These are phyloP conservation scores for Begonia loranthoides DNA, from an alignment of 306 rosid genomes.

Conservation along the genomic window DNA sequence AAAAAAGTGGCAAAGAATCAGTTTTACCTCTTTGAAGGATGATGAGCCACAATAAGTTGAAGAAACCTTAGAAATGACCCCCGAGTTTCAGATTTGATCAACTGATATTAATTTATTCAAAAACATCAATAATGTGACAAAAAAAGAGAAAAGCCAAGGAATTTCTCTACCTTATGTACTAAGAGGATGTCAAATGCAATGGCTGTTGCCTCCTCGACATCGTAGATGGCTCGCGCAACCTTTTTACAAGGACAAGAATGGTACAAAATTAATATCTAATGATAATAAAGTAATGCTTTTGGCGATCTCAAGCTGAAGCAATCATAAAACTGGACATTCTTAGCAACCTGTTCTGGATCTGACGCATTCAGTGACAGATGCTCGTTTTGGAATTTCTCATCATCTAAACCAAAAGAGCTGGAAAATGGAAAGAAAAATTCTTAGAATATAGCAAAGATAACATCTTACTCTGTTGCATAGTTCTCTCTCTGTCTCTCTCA, in stretches of 20 bases:
- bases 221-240: slow-evolving; percentile 89
- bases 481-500: too few species aligned
- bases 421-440: slow-evolving; percentile 8
- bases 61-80: slow-evolving; percentile 69
- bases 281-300: slow-evolving; percentile 2
- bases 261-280: slow-evolving; percentile 20
- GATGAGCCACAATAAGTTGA: slow-evolving; percentile 78
- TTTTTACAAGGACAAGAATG: slow-evolving; percentile 18
- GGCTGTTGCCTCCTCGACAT: slow-evolving; percentile 92
- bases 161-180: slow-evolving; percentile 45
- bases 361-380: slow-evolving; percentile 62
- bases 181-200: slow-evolving; percentile 74
- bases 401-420: slow-evolving; percentile 80
- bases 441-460: not conserved
- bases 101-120: slow-evolving; percentile 19
- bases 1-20: slow-evolving; percentile 4
- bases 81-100: slow-evolving; percentile 80
- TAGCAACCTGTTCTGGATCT: slow-evolving; percentile 69
- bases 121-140: not conserved
- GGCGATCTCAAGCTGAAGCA: slow-evolving; percentile 6
- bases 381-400: slow-evolving; percentile 82
- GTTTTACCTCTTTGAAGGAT: slow-evolving; percentile 77
- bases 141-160: slow-evolving; percentile 1
- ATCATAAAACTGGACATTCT: slow-evolving; percentile 12
- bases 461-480: not conserved